Base-by-base conservation (phyloP, 192 early-diverging fungal species). In the Podila verticillata region DNA sequence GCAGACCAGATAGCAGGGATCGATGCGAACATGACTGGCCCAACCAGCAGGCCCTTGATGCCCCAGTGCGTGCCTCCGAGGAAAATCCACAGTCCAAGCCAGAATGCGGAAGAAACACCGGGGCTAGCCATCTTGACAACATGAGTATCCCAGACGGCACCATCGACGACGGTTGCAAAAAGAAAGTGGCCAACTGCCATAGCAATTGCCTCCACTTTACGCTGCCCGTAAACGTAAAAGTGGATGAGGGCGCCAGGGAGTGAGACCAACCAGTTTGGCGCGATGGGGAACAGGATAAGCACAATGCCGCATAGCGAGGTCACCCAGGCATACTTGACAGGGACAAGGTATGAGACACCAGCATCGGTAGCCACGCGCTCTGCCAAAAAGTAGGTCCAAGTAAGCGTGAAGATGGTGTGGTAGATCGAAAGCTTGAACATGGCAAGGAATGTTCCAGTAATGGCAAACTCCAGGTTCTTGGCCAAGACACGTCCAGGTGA, bases 1-100 rank as follows among this genome's bases (percentile, higher is more conserved):
- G 77, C 77, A 5, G 70, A 57, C 77, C 77, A 80, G 61, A 72
- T 68, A 31, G 77, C 48, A 0, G 77, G 77, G 1, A 80, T 57
- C 1, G 70, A 68, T 7, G 77, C 77, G 65, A 72, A 80, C 32
- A 80, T 39, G 15, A 80, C 77, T 7, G 77, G 77, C 15, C 77
- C 77, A 20, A 80, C 36, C 56, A 80, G 56, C 12, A 80, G 49
- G 4, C 77, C 77, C 26, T 80, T 80, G 13, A 65, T 36, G 9
- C 77, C 77, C 77, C 77, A 80, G 61, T 80, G 68, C 66, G 72
- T 72, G 12, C 77, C 77, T 49, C 77, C 77, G 31, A 80, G 64
- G 34, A 80, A 80, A 30, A 63, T 54, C 77, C 77, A 80, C 4
- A 80, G 54, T 24, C 77, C 77, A 20, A 80, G 56, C 77, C 77